Evolutionary conservation across 163 green algal species (phyloP).

Genomic region (Volvox carteri): DNA sequence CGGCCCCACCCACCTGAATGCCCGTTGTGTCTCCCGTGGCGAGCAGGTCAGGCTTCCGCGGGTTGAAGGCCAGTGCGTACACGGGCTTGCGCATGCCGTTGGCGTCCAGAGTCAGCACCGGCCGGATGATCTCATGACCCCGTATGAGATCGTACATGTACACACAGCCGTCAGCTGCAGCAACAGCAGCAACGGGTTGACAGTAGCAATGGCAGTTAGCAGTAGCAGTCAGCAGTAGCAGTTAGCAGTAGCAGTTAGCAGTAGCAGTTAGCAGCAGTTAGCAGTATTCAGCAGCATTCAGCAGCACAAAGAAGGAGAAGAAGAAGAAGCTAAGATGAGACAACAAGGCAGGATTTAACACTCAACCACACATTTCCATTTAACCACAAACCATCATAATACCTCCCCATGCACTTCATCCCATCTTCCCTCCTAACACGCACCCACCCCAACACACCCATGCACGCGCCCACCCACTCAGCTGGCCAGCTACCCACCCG

Average conservation of each 20-base stretch:
- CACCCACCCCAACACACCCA: background rate
- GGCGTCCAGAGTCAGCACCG: slow-evolving; percentile 57
- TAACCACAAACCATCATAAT: no score
- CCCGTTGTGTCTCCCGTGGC: slow-evolving; percentile 55
- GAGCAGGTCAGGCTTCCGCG: slow-evolving; percentile 60
- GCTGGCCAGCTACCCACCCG: slow-evolving; percentile 40
- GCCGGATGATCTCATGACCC: slow-evolving; percentile 18
- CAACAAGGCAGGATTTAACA: no score
- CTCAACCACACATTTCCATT: no score
- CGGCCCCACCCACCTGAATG: slow-evolving; percentile 62
- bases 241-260: no score
- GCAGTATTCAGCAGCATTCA: no score
- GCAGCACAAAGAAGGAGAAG: no score
- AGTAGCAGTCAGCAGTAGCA: no score
- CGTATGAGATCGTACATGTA: slow-evolving; percentile 78
- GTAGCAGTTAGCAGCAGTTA: no score
- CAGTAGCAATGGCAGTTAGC: no score
- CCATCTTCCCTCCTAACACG: no score
- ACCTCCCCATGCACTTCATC: no score
- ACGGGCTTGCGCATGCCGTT: slow-evolving; percentile 58
- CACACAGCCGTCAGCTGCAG: slow-evolving; percentile 67
- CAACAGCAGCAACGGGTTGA: background rate
- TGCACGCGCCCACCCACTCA: background rate
- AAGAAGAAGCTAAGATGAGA: no score
- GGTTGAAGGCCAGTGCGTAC: slow-evolving; percentile 72